These are phyloP conservation scores for Wickerhamomyces sydowiorum DNA, from an alignment of 805 yeast genomes.

Conservation along the genomic window DNA sequence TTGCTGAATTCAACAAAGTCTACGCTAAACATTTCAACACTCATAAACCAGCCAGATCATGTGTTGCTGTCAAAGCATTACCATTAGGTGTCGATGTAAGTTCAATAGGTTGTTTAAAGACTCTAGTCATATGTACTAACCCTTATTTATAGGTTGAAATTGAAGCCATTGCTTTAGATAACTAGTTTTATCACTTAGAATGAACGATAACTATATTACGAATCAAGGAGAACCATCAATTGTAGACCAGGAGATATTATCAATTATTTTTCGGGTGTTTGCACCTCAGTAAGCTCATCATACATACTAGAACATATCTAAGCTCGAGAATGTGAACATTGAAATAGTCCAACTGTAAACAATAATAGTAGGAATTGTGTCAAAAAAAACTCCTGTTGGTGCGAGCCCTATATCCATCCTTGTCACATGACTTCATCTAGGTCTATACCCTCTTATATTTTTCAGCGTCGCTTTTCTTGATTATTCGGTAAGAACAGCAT, in stretches of 20 bases:
- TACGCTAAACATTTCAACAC: conserved; percentile 69
- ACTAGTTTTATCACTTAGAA: conserved; percentile 10
- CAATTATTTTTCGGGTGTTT: too few relatives aligned
- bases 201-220: background rate
- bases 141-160: conserved; percentile 51
- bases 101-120: too few relatives aligned
- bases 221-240: too few relatives aligned
- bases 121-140: conserved; percentile 15
- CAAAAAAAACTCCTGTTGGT: too few relatives aligned
- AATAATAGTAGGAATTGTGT: too few relatives aligned
- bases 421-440: conserved; percentile 3
- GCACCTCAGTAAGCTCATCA: too few relatives aligned
- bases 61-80: conserved; percentile 89
- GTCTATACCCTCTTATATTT: background rate
- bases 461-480: background rate
- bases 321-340: too few relatives aligned
- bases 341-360: too few relatives aligned
- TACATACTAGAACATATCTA: too few relatives aligned
- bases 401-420: too few relatives aligned
- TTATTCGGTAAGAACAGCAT: too few relatives aligned
- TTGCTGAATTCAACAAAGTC: conserved; percentile 79
- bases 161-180: conserved; percentile 86
- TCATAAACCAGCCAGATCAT: conserved; percentile 95
- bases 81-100: conserved; percentile 74
- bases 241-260: too few relatives aligned